Evolutionary conservation across 768 basidiomycete species (phyloP).

Genomic region (Scleroderma citrinum): DNA sequence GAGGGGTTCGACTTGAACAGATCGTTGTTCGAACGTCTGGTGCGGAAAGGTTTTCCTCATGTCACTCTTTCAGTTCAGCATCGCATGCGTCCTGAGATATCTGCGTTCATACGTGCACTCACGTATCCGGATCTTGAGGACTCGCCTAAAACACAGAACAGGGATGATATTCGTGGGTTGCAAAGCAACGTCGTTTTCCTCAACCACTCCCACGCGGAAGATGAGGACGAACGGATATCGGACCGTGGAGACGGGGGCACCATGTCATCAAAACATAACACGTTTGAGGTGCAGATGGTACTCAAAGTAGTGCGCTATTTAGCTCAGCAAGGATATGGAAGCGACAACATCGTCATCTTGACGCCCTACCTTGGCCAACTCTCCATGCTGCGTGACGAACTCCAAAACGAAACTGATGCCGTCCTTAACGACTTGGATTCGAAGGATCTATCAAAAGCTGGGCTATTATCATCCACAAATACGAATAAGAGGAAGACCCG

Average conservation of each 20-base stretch:
- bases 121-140: slow-evolving; percentile 64
- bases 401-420: slow-evolving; percentile 49
- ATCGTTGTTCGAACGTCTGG: slow-evolving; percentile 65
- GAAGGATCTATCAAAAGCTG: slow-evolving; percentile 51
- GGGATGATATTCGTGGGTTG: slow-evolving; percentile 50
- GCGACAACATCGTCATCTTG: slow-evolving; percentile 53
- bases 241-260: slow-evolving; percentile 44
- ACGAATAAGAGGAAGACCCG: slow-evolving; percentile 38
- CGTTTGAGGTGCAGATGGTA: slow-evolving; percentile 55
- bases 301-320: slow-evolving; percentile 61
- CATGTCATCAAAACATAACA: slow-evolving; percentile 56
- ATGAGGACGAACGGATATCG: slow-evolving; percentile 32
- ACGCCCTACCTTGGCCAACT: slow-evolving; percentile 70
- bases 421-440: slow-evolving; percentile 60
- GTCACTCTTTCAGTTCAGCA: slow-evolving; percentile 51
- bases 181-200: slow-evolving; percentile 57
- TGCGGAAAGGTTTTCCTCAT: slow-evolving; percentile 60
- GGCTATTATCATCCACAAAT: slow-evolving; percentile 37
- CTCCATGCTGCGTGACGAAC: slow-evolving; percentile 37
- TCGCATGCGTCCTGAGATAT: slow-evolving; percentile 73
- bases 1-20: slow-evolving; percentile 62
- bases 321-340: slow-evolving; percentile 61
- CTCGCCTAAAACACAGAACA: slow-evolving; percentile 41
- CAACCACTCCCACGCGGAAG: slow-evolving; percentile 51
- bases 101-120: slow-evolving; percentile 49